Evolutionary conservation across 2,329 filamentous ascomycete genomes (phyloP).

Genomic region (Ophiosphaerella narmari): DNA sequence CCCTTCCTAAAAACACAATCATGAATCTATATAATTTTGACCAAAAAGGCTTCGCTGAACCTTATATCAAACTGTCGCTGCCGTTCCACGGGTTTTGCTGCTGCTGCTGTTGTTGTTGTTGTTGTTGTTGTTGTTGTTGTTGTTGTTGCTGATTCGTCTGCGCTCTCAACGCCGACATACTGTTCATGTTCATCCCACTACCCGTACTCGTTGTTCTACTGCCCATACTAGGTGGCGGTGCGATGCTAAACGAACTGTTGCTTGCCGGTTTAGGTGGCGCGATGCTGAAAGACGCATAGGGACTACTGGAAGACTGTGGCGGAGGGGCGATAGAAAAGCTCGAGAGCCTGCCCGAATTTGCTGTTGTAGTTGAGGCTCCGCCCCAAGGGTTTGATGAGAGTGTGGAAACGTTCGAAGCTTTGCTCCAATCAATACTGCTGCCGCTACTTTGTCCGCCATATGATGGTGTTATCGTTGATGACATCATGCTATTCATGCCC

Average conservation of each 20-base stretch:
- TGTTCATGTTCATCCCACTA: slow-evolving; percentile 36
- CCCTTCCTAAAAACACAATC: neutral
- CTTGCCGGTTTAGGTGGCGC: slow-evolving; percentile 39
- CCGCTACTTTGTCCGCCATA: slow-evolving; percentile 27
- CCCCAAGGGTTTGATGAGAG: slow-evolving; percentile 32
- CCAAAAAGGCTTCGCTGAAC: neutral
- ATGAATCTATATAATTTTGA: neutral
- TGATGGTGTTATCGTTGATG: slow-evolving; percentile 29
- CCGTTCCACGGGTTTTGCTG: slow-evolving; percentile 24
- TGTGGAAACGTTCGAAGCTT: slow-evolving; percentile 21
- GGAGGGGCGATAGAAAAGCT: slow-evolving; percentile 60
- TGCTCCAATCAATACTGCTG: slow-evolving; percentile 35
- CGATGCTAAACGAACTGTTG: slow-evolving; percentile 30
- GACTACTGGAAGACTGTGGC: slow-evolving; percentile 25
- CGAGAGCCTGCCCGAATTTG: slow-evolving; percentile 29
- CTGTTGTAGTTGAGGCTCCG: slow-evolving; percentile 15
- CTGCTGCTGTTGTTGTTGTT: slow-evolving; percentile 22
- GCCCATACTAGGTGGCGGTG: slow-evolving; percentile 29
- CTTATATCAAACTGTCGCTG: slow-evolving; percentile 37
- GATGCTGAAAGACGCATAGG: slow-evolving; percentile 45
- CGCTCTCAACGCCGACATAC: slow-evolving; percentile 29
- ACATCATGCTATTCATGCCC: slow-evolving; percentile 41
- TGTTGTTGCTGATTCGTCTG: slow-evolving; percentile 29
- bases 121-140: slow-evolving; percentile 25
- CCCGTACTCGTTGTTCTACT: slow-evolving; percentile 23